Conservation (phyloP, 139 green algal species). For the Micractinium sp. region DNA sequence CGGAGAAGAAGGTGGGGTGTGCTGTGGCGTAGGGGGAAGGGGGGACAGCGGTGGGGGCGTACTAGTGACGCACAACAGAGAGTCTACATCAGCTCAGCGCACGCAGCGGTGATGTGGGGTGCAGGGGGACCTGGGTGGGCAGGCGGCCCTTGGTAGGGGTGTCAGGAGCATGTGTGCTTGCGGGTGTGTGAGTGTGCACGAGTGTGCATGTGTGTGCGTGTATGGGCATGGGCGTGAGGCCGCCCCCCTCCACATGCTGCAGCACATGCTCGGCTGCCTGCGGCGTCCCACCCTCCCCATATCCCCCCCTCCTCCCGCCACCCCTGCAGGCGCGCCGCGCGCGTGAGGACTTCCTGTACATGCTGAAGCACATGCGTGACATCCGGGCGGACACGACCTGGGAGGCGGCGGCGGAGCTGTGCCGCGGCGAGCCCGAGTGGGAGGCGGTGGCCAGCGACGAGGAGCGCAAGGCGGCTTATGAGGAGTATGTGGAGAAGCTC, state of each 20-base stretch:
- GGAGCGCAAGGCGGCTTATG: constrained; percentile 56
- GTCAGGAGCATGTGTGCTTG: no score
- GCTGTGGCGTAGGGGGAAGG: background rate
- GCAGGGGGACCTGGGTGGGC: no score
- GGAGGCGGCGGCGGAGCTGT: constrained; percentile 52
- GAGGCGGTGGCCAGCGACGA: constrained; percentile 53
- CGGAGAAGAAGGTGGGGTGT: constrained; percentile 40
- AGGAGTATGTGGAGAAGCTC: constrained; percentile 58
- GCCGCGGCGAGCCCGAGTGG: constrained; percentile 61
- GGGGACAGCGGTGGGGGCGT: background rate
- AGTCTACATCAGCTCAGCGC: no score
- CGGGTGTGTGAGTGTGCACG: no score
- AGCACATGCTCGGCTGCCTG: background rate
- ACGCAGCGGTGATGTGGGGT: no score
- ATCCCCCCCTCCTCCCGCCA: background rate
- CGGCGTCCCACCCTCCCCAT: no score
- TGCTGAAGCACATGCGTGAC: constrained; percentile 55
- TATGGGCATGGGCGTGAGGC: no score
- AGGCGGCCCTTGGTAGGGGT: no score
- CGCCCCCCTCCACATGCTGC: background rate
- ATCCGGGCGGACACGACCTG: constrained; percentile 54
- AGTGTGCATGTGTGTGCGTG: no score
- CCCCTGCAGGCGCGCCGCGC: constrained; percentile 27
- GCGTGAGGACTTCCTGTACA: constrained; percentile 53
- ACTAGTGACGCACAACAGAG: background rate